Evolutionary conservation across 1,284 basidiomycete species (phyloP), one percentile per base, ranked within the genome.

Genomic region (Ceratobasidium sp.): DNA sequence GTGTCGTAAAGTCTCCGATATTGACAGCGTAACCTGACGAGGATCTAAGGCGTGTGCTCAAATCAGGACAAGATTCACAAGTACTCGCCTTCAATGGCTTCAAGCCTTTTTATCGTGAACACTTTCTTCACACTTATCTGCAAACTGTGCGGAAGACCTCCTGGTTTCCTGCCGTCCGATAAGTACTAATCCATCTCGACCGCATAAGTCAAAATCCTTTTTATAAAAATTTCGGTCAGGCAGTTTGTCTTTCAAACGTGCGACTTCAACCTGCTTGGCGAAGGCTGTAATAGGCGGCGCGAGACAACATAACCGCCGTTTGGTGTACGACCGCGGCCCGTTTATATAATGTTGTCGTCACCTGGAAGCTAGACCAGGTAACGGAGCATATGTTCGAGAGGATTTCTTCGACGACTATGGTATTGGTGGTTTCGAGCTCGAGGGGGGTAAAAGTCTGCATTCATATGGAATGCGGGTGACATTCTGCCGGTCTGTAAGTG

Each of bases 301-400:
- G 65, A 33, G 47, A 53, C 27, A 8, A 36, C 17, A n/a, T 5
- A 84, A 90, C 80, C 75, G 94, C 94, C 15, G 94, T 82, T 80
- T 95, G 94, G 75, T 95, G 94, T 0, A 94, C 93, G 64, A 95
- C 83, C 62, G 93, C 86, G 0, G 94, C 92, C 24, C 93, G 86
- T 83, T 95, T 95, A 81, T 89, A 89, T 81, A 92, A 95, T 0
- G 93, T 91, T 4, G 86, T 90, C 0, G 90, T 89, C 44, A 93
- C 92, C 67, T 90, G 87, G 1, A 90, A 84, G 9, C 91, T 86
- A 1, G 89, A 86, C 88, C 89, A 92, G 33, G 84, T 79, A 7
- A 85, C 85, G 1, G 78, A 81, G 17, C 86, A 85, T 5, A 93
- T 81, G 65, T 87, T 86, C 86, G 62, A 81, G 74, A 77, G 89